Conservation (phyloP, 768 basidiomycete genomes). For the Termitomyces sp. region DNA sequence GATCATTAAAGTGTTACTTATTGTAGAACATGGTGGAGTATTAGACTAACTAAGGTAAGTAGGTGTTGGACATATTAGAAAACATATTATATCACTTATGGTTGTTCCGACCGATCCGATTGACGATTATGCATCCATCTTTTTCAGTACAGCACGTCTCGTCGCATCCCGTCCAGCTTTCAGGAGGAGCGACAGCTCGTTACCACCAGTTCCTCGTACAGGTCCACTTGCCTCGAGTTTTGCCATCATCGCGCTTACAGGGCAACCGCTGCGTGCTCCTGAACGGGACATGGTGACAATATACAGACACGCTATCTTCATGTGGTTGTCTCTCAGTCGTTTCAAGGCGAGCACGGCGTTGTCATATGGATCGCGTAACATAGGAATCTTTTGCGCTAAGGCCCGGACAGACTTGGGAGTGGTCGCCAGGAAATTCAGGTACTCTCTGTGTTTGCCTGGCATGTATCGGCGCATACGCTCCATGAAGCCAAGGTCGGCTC, state of each 20-base stretch:
- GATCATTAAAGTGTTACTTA: conserved; percentile 4
- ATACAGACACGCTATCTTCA: conserved; percentile 84
- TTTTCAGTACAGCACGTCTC: conserved; percentile 47
- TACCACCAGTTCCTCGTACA: conserved; percentile 87
- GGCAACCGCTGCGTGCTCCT: conserved; percentile 39
- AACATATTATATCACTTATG: conserved; percentile 4
- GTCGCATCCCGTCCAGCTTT: conserved; percentile 93
- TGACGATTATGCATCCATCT: conserved; percentile 13
- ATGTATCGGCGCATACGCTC: conserved; percentile 92
- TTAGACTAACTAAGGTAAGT: conserved; percentile 15
- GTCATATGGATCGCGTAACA: conserved; percentile 74
- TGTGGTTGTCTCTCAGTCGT: conserved; percentile 79
- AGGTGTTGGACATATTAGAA: conserved; percentile 5
- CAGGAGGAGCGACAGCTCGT: conserved; percentile 70
- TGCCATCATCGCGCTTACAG: conserved; percentile 49
- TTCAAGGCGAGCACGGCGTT: conserved; percentile 73
- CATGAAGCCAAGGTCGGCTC: conserved; percentile 77
- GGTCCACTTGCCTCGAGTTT: conserved; percentile 42
- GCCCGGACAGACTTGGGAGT: conserved; percentile 59
- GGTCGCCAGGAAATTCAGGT: conserved; percentile 61
- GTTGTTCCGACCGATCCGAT: not conserved
- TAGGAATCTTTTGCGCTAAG: conserved; percentile 49
- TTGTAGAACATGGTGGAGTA: conserved; percentile 4
- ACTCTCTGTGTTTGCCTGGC: conserved; percentile 87
- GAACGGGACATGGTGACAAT: conserved; percentile 80